Evolutionary conservation across 202 grass and related monocot genomes (phyloP), one percentile per base, ranked within the genome.

Genomic region (Zizania palustris): DNA sequence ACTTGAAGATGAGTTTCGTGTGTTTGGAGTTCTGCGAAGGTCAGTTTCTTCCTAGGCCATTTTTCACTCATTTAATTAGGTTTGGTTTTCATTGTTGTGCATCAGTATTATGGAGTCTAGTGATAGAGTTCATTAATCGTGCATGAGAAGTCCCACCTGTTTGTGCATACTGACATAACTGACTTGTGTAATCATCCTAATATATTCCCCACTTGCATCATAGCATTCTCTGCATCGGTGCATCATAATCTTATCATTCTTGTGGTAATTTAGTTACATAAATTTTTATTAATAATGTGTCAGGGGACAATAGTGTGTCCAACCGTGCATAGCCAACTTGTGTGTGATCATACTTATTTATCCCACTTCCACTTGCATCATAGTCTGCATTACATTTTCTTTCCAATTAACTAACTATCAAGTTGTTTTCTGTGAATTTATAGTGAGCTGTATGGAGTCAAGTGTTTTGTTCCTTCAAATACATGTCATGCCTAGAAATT

Each of bases 21-120:
- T 65, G 16, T 97, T 88, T 82, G 93, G 93, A 74, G 93, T 92
- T 86, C 50, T 97, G 75, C 69, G 88, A 88, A 97, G 89, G 94
- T 97, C 51, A 21, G 33, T 49, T 80, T 41, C 42, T 66, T 8
- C 44, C 7, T 56, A 28, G 37, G 38, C 7, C 2, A 16, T 19
- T 5, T 57, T 9, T 11, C 3, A 0, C 58, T 51, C 40, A 0
- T 43, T 13, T 46, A 38, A 36, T 45, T 7, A 14, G 21, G 56
- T 37, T 11, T 39, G 16, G 14, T 3, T 72, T 71, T 2, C 45
- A 1, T 83, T 75, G 43, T 5, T 6, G 7, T 13, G 15, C 45
- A 48, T 67, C 56, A 5, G 41, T 53, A 20, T 42, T 57, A n/a
- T 36, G 39, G 16, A 21, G 5, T 21, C 70, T 69, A 35, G 35